phyloP scores from a whole-genome alignment of 768 basidiomycete species.

The Cystobasidium tubakii region DNA sequence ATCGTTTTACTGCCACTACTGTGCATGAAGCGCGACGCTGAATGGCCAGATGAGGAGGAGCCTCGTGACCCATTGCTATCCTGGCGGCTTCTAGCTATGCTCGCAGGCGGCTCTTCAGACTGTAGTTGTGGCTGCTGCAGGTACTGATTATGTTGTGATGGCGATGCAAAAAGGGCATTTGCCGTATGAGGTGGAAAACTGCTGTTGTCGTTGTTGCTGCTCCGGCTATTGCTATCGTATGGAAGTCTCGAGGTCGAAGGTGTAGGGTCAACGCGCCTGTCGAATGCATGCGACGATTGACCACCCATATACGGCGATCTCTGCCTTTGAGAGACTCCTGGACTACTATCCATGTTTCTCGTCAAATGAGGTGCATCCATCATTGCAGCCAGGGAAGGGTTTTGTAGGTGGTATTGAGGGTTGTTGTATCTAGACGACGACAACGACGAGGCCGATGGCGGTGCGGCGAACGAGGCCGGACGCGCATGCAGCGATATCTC shows the following conservation, averaged over 20 bases:
- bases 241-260: background rate
- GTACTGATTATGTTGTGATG: background rate
- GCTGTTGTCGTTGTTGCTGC: background rate
- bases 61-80: background rate
- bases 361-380: background rate
- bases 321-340: background rate
- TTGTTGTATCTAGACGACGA: background rate
- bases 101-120: background rate
- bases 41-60: background rate
- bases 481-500: slow-evolving; percentile 3
- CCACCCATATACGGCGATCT: background rate
- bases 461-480: slow-evolving; percentile 1
- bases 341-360: background rate
- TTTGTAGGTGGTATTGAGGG: background rate
- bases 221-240: background rate
- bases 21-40: background rate
- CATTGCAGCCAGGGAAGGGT: slow-evolving; percentile 5
- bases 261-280: background rate
- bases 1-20: background rate
- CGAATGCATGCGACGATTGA: background rate
- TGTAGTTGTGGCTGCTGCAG: background rate
- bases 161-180: background rate
- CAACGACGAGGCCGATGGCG: background rate
- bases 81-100: background rate
- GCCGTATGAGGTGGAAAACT: background rate